Percentiles rank a stretch among this genome's conserved stretches.
These are phyloP conservation scores for Vigna unguiculata DNA, from an alignment of 306 rosid genomes.

Conservation along the genomic window DNA sequence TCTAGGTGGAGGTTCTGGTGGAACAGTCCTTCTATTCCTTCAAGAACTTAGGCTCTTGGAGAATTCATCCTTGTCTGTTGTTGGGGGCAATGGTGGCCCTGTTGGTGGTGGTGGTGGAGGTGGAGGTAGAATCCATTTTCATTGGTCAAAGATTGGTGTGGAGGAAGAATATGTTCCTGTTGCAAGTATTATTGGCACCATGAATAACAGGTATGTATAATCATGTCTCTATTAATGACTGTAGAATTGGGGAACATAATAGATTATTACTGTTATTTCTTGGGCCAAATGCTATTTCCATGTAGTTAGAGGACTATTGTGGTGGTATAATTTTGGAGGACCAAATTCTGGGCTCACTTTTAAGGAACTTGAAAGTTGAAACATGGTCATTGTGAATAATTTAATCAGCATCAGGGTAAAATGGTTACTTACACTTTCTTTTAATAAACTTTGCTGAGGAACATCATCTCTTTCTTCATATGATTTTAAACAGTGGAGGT, in stretches of 20 bases:
- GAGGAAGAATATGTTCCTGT: conserved; percentile 87
- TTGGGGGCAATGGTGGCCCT: conserved; percentile 91
- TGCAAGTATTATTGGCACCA: conserved; percentile 81
- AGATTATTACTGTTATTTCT: conserved; percentile 30
- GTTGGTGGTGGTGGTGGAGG: conserved; percentile 99
- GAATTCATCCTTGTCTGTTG: conserved; percentile 77
- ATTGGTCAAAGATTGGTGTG: conserved; percentile 84
- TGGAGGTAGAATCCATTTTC: conserved; percentile 98
- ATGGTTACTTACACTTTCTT: conserved; percentile 1
- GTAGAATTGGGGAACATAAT: conserved; percentile 8
- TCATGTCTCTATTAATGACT: conserved; percentile 17
- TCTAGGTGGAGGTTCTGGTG: conserved; percentile 98
- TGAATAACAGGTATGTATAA: conserved; percentile 70
- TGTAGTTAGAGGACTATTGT: conserved; percentile 31
- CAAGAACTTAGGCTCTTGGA: conserved; percentile 80
- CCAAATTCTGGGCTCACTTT: conserved; percentile 5
- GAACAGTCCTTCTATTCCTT: conserved; percentile 96
- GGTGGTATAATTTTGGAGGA: conserved; percentile 1
- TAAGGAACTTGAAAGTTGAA: conserved; percentile 33
- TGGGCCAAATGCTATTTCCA: conserved; percentile 9
- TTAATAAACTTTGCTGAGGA: conserved; percentile 38
- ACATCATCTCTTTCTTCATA: conserved; percentile 36
- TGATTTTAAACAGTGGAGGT: conserved; percentile 83
- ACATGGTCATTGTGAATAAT: conserved; percentile 14
- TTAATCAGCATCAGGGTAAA: conserved; percentile 14